Base-by-base conservation (phyloP, 495 filamentous ascomycete species). In the Geoglossum glabrum region DNA sequence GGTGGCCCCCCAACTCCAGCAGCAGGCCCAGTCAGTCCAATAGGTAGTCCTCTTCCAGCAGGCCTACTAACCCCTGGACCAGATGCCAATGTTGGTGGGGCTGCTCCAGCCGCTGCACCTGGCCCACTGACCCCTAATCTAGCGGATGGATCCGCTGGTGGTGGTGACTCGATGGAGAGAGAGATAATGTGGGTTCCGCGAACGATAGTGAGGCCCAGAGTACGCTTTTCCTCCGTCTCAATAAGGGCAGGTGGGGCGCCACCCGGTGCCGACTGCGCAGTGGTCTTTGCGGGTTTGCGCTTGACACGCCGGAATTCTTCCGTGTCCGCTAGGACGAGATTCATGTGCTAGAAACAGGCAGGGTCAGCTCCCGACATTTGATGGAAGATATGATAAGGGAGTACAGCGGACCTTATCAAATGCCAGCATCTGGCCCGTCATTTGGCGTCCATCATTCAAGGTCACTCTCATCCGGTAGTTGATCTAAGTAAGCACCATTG, bases 401-500 rank as follows among this genome's bases (percentile, higher is more conserved):
- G 40, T 45, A 15, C 15, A 3, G 57, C 68, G 43, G 71, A 93
- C 90, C 82, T 95, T 95, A 71, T 97, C 90, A 65, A 95, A 97
- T 54, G 90, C 90, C 57, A 97, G 78, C 84, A 97, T 90, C 65
- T 95, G 89, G 55, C 93, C 93, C 13, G 85, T 87, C 81, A 99
- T 90, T 71, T 97, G 90, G 62, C 92, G 84, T 64, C 88, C 86
- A 76, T 99, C 92, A 66, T 84, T 87, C 66, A 99, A 76, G 43
- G 93, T 97, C 61, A 95, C 85, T 68, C 88, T 80, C 93, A 99
- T 97, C 68, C 90, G 85, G 75, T 93, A 97, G 72, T 97, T 95
- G 80, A 99, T 93, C 92, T 98, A 10, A 21, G 10, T 7, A 4
- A 45, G 23, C n/a, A 21, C 13, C 4, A 19, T 21, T 4, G 40